A percentile compares a stretch with the other conserved stretches of the same genome.
phyloP scores from a whole-genome alignment of 495 filamentous ascomycete genomes.

The Penicillium soppii region DNA sequence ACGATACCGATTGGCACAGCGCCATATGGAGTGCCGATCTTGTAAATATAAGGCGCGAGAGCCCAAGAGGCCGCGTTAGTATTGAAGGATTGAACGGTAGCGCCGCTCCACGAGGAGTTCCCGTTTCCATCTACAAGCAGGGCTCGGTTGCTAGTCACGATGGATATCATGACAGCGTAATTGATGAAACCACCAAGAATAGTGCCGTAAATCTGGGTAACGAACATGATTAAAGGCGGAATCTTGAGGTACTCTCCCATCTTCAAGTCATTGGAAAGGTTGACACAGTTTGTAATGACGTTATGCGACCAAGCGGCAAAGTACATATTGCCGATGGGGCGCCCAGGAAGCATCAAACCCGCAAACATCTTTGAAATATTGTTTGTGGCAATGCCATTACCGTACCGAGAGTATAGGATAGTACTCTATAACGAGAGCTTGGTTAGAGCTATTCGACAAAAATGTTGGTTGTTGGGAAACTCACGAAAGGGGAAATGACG shows the following conservation, averaged over 20 bases:
- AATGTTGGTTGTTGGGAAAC: slow-evolving; percentile 5
- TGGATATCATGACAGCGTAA: slow-evolving; percentile 49
- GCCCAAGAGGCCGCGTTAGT: slow-evolving; percentile 47
- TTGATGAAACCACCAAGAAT: slow-evolving; percentile 48
- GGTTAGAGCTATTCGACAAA: not conserved
- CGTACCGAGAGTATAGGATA: slow-evolving; percentile 34
- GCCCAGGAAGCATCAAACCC: slow-evolving; percentile 40
- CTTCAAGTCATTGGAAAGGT: slow-evolving; percentile 37
- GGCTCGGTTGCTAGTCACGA: slow-evolving; percentile 33
- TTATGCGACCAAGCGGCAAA: slow-evolving; percentile 42
- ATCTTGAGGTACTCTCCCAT: slow-evolving; percentile 47
- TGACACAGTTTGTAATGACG: slow-evolving; percentile 31
- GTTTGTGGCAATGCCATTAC: slow-evolving; percentile 38
- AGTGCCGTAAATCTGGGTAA: slow-evolving; percentile 43
- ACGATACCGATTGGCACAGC: slow-evolving; percentile 44
- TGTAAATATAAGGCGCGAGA: slow-evolving; percentile 41
- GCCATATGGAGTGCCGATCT: slow-evolving; percentile 32
- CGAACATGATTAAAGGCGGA: slow-evolving; percentile 44
- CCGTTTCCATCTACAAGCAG: slow-evolving; percentile 41
- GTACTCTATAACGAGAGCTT: slow-evolving; percentile 17
- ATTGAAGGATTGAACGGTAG: slow-evolving; percentile 41
- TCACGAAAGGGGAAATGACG: slow-evolving; percentile 34
- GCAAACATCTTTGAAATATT: slow-evolving; percentile 41
- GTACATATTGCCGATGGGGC: slow-evolving; percentile 46
- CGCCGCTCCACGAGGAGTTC: slow-evolving; percentile 48